phyloP scores from a whole-genome alignment of 73 alveolate species.

The Vitrella brassicaformis region DNA sequence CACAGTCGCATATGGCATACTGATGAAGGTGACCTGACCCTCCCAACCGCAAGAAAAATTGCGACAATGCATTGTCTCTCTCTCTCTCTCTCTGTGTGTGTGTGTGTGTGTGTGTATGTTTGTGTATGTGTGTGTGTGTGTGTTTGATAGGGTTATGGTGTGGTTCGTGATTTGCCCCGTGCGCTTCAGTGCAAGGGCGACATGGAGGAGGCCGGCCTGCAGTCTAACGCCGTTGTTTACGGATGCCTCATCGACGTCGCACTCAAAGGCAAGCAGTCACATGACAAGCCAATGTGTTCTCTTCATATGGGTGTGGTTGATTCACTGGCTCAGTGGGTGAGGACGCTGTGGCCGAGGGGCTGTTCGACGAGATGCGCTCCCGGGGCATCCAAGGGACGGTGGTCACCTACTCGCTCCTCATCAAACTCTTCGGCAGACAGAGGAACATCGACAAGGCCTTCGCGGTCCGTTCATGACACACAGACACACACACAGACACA shows the following conservation, averaged over 20 bases:
- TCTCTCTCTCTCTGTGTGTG: too few species aligned
- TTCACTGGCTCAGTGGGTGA: too few species aligned
- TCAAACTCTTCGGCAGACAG: conserved; percentile 68
- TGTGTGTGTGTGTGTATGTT: too few species aligned
- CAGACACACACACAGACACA: too few species aligned
- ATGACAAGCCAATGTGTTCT: too few species aligned
- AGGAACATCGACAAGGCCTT: conserved; percentile 49
- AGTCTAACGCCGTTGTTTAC: background rate
- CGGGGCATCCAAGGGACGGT: background rate
- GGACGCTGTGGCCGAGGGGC: background rate
- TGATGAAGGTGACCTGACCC: too few species aligned
- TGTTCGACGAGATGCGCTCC: background rate
- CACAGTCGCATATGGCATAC: conserved; percentile 35
- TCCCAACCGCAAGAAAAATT: too few species aligned
- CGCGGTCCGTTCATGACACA: conserved; percentile 47
- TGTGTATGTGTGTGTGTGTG: too few species aligned
- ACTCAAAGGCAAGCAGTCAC: background rate
- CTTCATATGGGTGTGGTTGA: too few species aligned
- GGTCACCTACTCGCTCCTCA: conserved; percentile 69
- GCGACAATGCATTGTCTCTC: too few species aligned
- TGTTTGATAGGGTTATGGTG: conserved; percentile 22
- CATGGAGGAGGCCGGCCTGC: background rate
- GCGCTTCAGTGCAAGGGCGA: background rate
- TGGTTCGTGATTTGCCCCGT: too few species aligned
- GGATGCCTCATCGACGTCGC: background rate